Percentiles rank a stretch among this genome's conserved stretches.
phyloP scores from a whole-genome alignment of 805 yeast genomes.

The Groenewaldozyma salmanticensis region DNA sequence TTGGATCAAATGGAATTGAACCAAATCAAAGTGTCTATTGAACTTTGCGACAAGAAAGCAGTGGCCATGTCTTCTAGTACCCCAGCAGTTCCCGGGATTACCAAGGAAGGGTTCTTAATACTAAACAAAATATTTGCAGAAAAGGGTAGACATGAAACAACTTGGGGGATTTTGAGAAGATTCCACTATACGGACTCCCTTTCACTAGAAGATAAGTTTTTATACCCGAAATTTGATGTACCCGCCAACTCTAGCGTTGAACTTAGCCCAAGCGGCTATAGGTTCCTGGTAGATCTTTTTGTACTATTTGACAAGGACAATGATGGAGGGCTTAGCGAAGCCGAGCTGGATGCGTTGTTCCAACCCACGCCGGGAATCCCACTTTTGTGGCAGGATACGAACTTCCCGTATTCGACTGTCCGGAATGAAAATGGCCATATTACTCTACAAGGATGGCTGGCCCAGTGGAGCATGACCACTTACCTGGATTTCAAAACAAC shows the following conservation, averaged over 20 bases:
- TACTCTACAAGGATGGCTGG: conserved; percentile 96
- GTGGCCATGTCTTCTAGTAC: conserved; percentile 19
- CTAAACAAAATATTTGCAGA: conserved; percentile 79
- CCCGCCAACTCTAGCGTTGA: conserved; percentile 43
- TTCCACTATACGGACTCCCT: conserved; percentile 89
- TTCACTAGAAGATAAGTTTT: conserved; percentile 66
- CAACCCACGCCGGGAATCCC: conserved; percentile 94
- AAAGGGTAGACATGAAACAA: conserved; percentile 89
- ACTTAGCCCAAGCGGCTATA: conserved; percentile 82
- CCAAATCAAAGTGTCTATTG: conserved; percentile 31
- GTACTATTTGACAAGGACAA: conserved; percentile 85
- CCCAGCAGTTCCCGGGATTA: conserved; percentile 58
- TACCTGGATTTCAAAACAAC: conserved; percentile 76
- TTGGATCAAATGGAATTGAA: conserved; percentile 33
- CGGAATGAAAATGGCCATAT: conserved; percentile 84
- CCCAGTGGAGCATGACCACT: conserved; percentile 97
- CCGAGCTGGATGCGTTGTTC: conserved; percentile 60
- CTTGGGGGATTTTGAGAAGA: conserved; percentile 87
- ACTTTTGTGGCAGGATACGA: conserved; percentile 69
- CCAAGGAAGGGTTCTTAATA: conserved; percentile 64
- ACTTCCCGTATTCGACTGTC: conserved; percentile 82
- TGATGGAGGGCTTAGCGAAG: conserved; percentile 85
- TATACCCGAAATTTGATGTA: conserved; percentile 47
- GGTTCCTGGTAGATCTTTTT: conserved; percentile 85
- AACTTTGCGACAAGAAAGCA: conserved; percentile 9